Percentiles rank a stretch among this genome's conserved stretches.
phyloP scores from a whole-genome alignment of 257 asterid genomes.

The Voacanga thouarsii region DNA sequence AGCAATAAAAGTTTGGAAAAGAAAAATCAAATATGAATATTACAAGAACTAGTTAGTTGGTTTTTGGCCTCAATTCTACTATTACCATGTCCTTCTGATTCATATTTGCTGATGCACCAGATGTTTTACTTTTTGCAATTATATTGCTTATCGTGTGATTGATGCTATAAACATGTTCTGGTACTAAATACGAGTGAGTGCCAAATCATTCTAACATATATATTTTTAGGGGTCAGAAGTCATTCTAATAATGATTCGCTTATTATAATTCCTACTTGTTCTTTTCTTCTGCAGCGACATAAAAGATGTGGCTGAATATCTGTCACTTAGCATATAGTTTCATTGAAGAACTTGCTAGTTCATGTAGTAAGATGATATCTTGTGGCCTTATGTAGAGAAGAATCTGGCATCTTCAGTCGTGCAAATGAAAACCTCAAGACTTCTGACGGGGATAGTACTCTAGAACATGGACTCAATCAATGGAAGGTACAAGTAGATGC shows the following conservation, averaged over 20 bases:
- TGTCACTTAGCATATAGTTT: not conserved
- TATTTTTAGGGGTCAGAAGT: too few species aligned
- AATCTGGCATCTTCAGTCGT: constrained; percentile 34
- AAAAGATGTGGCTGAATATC: not conserved
- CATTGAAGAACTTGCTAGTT: not conserved
- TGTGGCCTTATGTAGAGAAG: constrained; percentile 49
- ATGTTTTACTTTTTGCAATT: not conserved
- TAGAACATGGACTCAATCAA: constrained; percentile 72
- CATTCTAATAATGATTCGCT: not conserved
- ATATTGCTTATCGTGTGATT: not conserved
- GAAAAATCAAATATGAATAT: not conserved
- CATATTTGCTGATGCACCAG: not conserved
- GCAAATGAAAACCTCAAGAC: constrained; percentile 35
- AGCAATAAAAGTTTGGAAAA: not conserved
- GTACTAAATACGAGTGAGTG: not conserved
- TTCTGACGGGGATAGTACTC: constrained; percentile 39
- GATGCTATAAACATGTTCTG: not conserved
- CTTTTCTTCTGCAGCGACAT: not conserved
- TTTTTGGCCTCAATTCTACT: not conserved
- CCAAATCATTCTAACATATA: not conserved
- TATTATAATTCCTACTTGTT: not conserved
- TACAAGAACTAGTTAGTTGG: not conserved
- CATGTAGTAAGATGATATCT: not conserved
- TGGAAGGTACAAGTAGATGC: constrained; percentile 84
- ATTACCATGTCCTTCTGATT: not conserved